Percentiles rank a stretch among this genome's conserved stretches.
Evolutionary conservation across 495 filamentous ascomycete genomes (phyloP).

Genomic region (Neurospora terricola): DNA sequence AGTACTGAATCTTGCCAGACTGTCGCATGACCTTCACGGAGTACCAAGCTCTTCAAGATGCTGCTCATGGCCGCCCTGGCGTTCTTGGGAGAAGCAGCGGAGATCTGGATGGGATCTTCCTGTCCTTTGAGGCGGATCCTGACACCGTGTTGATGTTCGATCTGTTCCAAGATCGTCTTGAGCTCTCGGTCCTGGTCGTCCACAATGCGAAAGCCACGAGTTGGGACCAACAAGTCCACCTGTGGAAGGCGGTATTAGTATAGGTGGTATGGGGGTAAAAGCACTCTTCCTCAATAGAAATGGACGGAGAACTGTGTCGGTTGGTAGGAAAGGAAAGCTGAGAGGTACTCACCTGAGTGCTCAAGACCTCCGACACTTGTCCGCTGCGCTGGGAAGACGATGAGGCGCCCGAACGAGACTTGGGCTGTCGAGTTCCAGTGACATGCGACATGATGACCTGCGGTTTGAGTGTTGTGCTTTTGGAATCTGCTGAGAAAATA

Average conservation of each 20-base stretch:
- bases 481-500: not conserved
- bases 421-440: not conserved
- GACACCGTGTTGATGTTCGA: slow-evolving; percentile 2
- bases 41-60: not conserved
- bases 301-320: not conserved
- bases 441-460: not conserved
- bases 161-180: slow-evolving; percentile 4
- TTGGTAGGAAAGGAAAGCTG: not conserved
- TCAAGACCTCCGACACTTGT: not conserved
- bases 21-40: slow-evolving; percentile 2
- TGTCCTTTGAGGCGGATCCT: slow-evolving; percentile 1
- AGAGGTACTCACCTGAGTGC: not conserved
- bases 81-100: not conserved
- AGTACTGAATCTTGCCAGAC: slow-evolving; percentile 7
- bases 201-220: slow-evolving; percentile 4
- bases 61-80: slow-evolving; percentile 1
- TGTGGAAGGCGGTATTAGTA: not conserved
- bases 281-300: not conserved
- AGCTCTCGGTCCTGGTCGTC: slow-evolving; percentile 9
- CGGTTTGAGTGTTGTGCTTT: not conserved
- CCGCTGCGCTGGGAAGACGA: not conserved
- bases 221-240: not conserved
- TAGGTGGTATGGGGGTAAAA: not conserved
- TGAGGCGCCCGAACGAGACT: not conserved
- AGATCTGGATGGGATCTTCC: slow-evolving; percentile 2